Evolutionary conservation across 2,329 filamentous ascomycete genomes (phyloP).

Genomic region (Xylaria polymorpha): DNA sequence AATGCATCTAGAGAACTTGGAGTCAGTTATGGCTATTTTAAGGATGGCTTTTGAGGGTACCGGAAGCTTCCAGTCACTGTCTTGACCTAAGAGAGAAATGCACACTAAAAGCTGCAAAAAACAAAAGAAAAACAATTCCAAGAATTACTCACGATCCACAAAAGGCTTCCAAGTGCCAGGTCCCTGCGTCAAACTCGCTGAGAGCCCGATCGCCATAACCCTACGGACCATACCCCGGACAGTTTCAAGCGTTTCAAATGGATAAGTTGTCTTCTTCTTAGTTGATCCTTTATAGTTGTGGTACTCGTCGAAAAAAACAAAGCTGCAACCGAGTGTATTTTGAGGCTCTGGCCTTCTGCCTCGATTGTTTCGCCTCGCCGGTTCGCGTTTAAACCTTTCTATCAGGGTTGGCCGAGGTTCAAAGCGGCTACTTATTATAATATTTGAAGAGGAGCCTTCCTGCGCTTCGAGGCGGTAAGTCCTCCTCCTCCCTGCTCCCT

Average conservation of each 20-base stretch:
- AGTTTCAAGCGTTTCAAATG: not conserved
- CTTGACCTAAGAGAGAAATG: too few relatives aligned
- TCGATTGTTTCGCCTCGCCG: not conserved
- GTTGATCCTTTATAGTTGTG: not conserved
- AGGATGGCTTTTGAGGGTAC: not conserved
- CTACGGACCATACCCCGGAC: not conserved
- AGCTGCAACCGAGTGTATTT: not conserved
- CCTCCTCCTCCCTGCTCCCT: not conserved
- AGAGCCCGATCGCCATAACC: slow-evolving; percentile 1
- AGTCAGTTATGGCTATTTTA: too few relatives aligned
- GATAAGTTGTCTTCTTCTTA: not conserved
- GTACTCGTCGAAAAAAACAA: slow-evolving; percentile 7
- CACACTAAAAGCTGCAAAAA: too few relatives aligned
- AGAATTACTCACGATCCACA: not conserved
- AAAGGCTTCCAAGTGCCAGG: not conserved
- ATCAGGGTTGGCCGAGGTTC: not conserved
- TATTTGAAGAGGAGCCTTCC: not conserved
- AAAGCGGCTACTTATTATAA: not conserved
- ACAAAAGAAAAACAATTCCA: too few relatives aligned
- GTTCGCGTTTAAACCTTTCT: not conserved
- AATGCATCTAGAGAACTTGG: too few relatives aligned
- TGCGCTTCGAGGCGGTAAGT: not conserved
- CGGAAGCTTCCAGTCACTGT: too few relatives aligned
- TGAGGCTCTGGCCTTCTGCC: not conserved
- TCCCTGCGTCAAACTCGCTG: not conserved